Evolutionary conservation across 2,329 filamentous ascomycete genomes (phyloP), one percentile per base, ranked within the genome.

Genomic region (Raffaelea deltoideospora): DNA sequence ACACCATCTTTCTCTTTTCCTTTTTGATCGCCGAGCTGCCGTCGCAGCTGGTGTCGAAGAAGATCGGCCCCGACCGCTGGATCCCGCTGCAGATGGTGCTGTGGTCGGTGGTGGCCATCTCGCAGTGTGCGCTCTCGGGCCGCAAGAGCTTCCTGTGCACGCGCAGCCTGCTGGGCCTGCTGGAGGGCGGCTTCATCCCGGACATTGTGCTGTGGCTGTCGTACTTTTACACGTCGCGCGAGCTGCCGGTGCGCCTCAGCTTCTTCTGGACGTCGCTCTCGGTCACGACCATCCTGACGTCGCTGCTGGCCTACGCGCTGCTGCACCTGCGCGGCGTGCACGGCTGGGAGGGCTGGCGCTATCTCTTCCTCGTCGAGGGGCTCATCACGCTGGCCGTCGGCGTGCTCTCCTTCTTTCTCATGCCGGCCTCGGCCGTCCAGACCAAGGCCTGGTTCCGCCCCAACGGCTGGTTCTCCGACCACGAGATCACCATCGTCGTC

Each of bases 21-120:
- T 75, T 75, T 43, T 51, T 76, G 2, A 52, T 61, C 5, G 69
- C 72, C 0, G 73, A 78, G 45, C 53, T 78, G 2, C 73, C 73
- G 0, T 76, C 71, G 0, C 72, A 77, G 46, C 58, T 78, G 9
- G 47, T 77, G 13, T 66, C 61, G 31, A 78, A 78, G 50, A 65
- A 64, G 46, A 43, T 59, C 2, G 55, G 51, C 13, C 48, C 48
- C 1, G 54, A 57, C 34, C 47, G 51, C 4, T 58, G 56, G 55
- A 56, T 57, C 21, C 55, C 55, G 9, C 49, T 49, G 4, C 50
- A 55, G n/a, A 56, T 57, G 51, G 46, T 50, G 2, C 35, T 50
- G 3, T 58, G 55, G 55, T 52, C 50, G 13, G 26, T 53, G 2
- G 53, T 56, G 3, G 52, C 54, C 4, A 46, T 47, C 3, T 50